Conservation (phyloP, 208 protist genomes). For the Wallacemonas sp. region DNA sequence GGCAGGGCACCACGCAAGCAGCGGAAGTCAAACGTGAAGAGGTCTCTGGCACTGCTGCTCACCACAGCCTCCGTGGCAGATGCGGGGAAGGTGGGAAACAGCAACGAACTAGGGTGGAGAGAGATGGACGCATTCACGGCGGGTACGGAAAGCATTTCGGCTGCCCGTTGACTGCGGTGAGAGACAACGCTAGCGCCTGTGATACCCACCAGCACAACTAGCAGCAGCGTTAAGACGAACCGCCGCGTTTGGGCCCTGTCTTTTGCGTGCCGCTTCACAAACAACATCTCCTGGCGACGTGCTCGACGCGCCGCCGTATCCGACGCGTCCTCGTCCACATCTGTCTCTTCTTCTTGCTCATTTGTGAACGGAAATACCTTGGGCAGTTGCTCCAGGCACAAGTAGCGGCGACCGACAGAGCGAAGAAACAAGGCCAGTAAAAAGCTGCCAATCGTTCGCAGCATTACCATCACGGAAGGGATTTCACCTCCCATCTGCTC, state of each 20-base stretch:
- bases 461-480: background rate
- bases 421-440: background rate
- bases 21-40: conserved; percentile 7
- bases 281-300: background rate
- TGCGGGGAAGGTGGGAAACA: conserved; percentile 12
- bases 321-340: background rate
- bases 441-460: background rate
- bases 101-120: background rate
- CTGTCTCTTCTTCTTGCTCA: background rate
- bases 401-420: background rate
- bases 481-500: conserved; percentile 13
- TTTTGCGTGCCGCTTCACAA: conserved; percentile 4
- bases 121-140: background rate
- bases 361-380: conserved; percentile 15
- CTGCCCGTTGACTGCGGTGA: too few relatives aligned
- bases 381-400: conserved; percentile 11
- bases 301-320: background rate
- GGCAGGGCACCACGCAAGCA: background rate
- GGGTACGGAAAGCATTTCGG: too few relatives aligned
- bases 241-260: background rate
- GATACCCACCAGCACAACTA: background rate
- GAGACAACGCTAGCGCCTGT: background rate
- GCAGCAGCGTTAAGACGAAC: background rate
- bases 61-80: background rate
- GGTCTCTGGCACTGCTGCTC: background rate